Percentiles rank a stretch among this genome's conserved stretches.
phyloP scores from a whole-genome alignment of 441 rosid genomes.

The Populus hybrid region DNA sequence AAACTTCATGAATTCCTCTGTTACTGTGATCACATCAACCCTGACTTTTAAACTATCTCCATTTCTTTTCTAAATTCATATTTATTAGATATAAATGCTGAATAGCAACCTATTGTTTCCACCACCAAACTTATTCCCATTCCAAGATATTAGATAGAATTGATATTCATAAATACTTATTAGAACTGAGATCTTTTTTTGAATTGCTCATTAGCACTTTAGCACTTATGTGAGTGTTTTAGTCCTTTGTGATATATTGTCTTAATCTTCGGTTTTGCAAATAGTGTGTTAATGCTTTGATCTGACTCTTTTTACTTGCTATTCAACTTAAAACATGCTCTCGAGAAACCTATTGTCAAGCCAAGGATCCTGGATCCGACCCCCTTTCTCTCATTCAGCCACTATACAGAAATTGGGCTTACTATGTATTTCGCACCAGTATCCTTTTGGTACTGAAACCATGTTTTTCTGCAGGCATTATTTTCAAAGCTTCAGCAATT shows the following conservation, averaged over 20 bases:
- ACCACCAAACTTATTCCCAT: neutral
- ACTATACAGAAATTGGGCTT: neutral
- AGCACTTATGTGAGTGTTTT: neutral
- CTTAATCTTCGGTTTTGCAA: neutral
- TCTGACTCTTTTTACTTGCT: neutral
- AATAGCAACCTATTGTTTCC: neutral
- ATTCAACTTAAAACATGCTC: neutral
- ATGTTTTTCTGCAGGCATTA: conserved; percentile 60
- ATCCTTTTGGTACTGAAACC: conserved; percentile 2
- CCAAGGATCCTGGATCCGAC: neutral
- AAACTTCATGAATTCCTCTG: neutral
- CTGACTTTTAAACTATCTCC: neutral
- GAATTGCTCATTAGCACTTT: neutral
- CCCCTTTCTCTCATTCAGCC: neutral
- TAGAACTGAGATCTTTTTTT: neutral
- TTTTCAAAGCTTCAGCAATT: conserved; percentile 93
- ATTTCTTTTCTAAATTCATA: neutral
- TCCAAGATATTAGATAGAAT: neutral
- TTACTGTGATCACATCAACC: neutral
- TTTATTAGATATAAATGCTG: neutral
- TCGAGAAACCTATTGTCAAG: neutral
- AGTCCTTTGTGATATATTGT: neutral
- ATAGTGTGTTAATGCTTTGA: neutral
- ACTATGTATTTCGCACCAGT: conserved; percentile 1
- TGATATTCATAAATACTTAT: neutral